phyloP scores from a whole-genome alignment of 495 filamentous ascomycete genomes.

The Poronia punctata region DNA sequence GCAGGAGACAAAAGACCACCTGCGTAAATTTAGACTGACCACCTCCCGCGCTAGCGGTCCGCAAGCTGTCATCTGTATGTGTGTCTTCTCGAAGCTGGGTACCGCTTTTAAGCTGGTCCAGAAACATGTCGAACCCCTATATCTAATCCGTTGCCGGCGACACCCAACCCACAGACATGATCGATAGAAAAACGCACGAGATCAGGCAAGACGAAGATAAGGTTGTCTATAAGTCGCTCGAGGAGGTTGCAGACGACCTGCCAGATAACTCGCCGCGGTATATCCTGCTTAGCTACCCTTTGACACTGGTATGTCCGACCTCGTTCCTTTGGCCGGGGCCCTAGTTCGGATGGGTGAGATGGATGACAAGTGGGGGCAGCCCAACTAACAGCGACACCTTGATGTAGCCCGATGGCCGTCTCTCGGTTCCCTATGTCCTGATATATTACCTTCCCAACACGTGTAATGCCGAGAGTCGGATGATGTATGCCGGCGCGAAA shows the following conservation, averaged over 20 bases:
- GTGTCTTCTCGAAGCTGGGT: constrained; percentile 31
- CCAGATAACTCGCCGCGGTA: constrained; percentile 89
- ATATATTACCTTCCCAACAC: constrained; percentile 88
- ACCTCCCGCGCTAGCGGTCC: constrained; percentile 83
- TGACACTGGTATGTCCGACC: constrained; percentile 73
- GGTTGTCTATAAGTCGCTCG: constrained; percentile 69
- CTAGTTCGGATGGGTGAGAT: too few relatives aligned
- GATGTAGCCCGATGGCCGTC: constrained; percentile 37
- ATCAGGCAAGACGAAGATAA: constrained; percentile 69
- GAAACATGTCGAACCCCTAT: too few relatives aligned
- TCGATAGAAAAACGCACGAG: constrained; percentile 81
- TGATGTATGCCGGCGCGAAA: constrained; percentile 93
- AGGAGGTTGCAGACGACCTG: constrained; percentile 76
- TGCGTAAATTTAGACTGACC: constrained; percentile 86
- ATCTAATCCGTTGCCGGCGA: neutral
- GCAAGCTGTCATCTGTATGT: constrained; percentile 90
- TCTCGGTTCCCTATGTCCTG: constrained; percentile 72
- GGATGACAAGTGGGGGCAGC: too few relatives aligned
- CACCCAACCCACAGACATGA: constrained; percentile 50
- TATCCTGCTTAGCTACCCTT: constrained; percentile 80
- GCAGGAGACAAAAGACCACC: constrained; percentile 71
- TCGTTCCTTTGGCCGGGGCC: too few relatives aligned
- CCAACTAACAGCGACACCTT: neutral
- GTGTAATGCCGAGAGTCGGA: constrained; percentile 73
- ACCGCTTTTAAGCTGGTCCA: too few relatives aligned